Evolutionary conservation across 2,329 filamentous ascomycete genomes (phyloP).

Genomic region (Trichophyton schoenleinii): DNA sequence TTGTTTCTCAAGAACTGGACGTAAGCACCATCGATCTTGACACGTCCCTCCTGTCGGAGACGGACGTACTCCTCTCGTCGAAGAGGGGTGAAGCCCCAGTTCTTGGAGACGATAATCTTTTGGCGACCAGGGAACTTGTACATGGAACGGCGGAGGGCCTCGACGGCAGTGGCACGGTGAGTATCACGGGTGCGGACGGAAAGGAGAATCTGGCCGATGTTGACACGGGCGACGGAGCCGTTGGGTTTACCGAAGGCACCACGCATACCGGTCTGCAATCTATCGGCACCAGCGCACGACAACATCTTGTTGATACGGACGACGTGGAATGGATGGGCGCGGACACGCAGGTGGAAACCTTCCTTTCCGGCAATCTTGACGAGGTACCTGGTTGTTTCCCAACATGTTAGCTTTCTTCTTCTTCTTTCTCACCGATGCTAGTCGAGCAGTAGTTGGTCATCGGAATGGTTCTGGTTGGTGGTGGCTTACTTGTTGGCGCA

Average conservation of each 20-base stretch:
- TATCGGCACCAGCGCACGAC: conserved; percentile 99
- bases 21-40: conserved; percentile 97
- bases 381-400: conserved; percentile 41
- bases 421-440: not conserved
- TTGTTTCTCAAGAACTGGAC: conserved; percentile 98
- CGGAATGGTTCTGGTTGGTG: not conserved
- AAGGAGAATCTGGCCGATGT: conserved; percentile 99
- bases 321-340: conserved; percentile 98
- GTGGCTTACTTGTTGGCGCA: conserved; percentile 90
- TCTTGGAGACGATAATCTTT: conserved; percentile 99
- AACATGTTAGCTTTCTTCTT: not conserved
- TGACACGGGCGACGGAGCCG: conserved; percentile 97
- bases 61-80: conserved; percentile 94
- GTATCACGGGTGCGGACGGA: conserved; percentile 93
- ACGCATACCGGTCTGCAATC: conserved; percentile 99
- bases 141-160: conserved; percentile 97
- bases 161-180: conserved; percentile 82
- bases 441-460: not conserved
- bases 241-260: conserved; percentile 99
- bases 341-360: conserved; percentile 58
- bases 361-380: conserved; percentile 59
- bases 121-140: conserved; percentile 99
- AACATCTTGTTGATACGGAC: conserved; percentile 99
- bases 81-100: conserved; percentile 99
- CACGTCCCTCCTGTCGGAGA: conserved; percentile 82